Evolutionary conservation across 371 early-diverging fungal genomes (phyloP), one percentile per base, ranked within the genome.

Genomic region (Lichtheimia ramosa): DNA sequence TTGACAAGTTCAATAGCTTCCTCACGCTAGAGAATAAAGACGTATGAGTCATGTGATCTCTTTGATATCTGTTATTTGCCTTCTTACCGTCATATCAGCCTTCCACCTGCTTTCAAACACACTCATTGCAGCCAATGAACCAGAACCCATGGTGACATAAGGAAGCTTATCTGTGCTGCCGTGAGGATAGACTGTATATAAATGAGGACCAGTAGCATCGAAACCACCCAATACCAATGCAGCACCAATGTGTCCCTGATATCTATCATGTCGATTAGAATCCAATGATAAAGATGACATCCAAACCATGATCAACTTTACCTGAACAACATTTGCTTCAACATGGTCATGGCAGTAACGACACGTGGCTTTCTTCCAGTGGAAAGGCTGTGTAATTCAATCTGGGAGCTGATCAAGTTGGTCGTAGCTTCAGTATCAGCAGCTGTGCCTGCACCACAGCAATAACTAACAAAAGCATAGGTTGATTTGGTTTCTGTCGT

Each of bases 401-500:
- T 84, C 74, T 97, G 91, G 64, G 92, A 93, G 61, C 91, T 86
- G 64, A 98, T 96, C 79, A 97, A 85, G 56, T 84, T 87, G 24
- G 99, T 99, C 0, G 99, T 96, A 68, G 93, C 92, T 69, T 96
- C 94, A 23, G 99, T 99, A 83, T 99, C 99, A 12, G 99, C 99
- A 39, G 99, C 99, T 18, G 99, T 99, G 70, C 99, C 99, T 23
- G 99, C 99, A 66, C 99, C 99, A 77, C 98, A 97, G 79, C 99
- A 98, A 82, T 96, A 98, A 48, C 81, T 81, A 66, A 12, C 8
- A 43, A 46, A 46, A 18, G n/a, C 46, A 46, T 2, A 8, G 2
- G 34, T 4, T 8, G 34, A 10, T 34, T 34, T 6, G 34, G 5
- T 8, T 2, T 8, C 8, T 34, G 34, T 34, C 28, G 34, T 34